Base-by-base conservation (phyloP, 2,329 filamentous ascomycete genomes). In the Penicillium italicum region DNA sequence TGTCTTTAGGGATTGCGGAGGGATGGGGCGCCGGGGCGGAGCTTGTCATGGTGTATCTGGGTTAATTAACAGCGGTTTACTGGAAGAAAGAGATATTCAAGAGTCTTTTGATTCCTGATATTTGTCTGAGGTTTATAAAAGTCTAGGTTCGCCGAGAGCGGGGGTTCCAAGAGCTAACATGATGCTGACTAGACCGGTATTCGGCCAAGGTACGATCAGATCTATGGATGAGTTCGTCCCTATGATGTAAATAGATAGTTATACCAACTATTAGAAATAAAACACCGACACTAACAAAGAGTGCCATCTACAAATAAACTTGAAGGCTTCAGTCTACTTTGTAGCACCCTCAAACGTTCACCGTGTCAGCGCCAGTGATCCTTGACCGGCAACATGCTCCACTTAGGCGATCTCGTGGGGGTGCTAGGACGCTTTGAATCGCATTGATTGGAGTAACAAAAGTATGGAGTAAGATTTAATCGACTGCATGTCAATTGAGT, bases 1-100 rank as follows among this genome's bases (percentile, higher is more conserved):
- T 36, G 28, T 1, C 16, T 33, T 54, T 59, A 9, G 64, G 60
- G 44, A 63, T 56, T 36, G 64, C 56, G 44, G 64, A 62, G 43
- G 57, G 24, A 9, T 33, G 47, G 24, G 47, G 41, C 30, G 57
- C 26, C 38, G 45, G 54, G 31, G 47, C 37, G 47, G 33, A 46
- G 36, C 42, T 60, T n/a, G 54, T 49, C 59, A 65, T 65, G 16
- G 28, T 50, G 28, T 49, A 37, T 38, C 52, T 24, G 28, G 20
- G 5, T 40, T 41, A 26, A 55, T 50, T 26, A 14, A 30, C 3
- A 18, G 4, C 5, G 18, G 18, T 33, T 8, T 8, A 30, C 12
- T 18, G n/a, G 11, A 6, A 8, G 11, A 6, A 8, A 18, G 11
- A n/a, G 2, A 10, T 30, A 10, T 7, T 16, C 3, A 2, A 3